A percentile compares a stretch with the other conserved stretches of the same genome.
phyloP scores from a whole-genome alignment of 2,329 filamentous ascomycete species.

The Bipolaris bicolor region DNA sequence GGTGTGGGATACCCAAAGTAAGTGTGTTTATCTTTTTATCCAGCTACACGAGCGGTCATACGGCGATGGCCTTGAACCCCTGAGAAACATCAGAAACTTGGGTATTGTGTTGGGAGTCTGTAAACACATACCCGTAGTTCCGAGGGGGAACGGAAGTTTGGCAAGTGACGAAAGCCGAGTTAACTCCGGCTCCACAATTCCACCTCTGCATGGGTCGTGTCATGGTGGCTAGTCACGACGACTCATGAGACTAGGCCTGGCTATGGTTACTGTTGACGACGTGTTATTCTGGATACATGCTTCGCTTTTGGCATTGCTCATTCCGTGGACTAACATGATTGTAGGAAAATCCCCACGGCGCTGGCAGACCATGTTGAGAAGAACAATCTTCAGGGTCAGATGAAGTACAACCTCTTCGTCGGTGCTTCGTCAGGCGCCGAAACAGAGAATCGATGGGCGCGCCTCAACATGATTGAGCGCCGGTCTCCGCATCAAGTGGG shows the following conservation, averaged over 20 bases:
- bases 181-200: slow-evolving; percentile 29
- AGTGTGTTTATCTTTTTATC: slow-evolving; percentile 37
- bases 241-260: neutral
- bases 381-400: slow-evolving; percentile 77
- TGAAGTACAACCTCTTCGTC: slow-evolving; percentile 87
- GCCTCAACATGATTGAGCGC: slow-evolving; percentile 86
- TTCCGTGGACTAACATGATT: slow-evolving; percentile 6
- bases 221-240: slow-evolving; percentile 3
- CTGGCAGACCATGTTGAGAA: slow-evolving; percentile 88
- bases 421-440: slow-evolving; percentile 88
- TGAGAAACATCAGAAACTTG: neutral
- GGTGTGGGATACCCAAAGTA: slow-evolving; percentile 89
- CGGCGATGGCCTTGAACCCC: neutral
- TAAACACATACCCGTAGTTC: slow-evolving; percentile 19
- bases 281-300: neutral
- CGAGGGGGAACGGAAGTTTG: slow-evolving; percentile 40
- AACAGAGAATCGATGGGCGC: slow-evolving; percentile 92
- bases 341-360: slow-evolving; percentile 79
- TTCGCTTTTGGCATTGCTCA: neutral
- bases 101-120: slow-evolving; percentile 9
- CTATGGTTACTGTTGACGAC: slow-evolving; percentile 10
- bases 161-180: slow-evolving; percentile 28
- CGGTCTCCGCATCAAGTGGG: slow-evolving; percentile 86
- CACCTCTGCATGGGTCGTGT: slow-evolving; percentile 16
- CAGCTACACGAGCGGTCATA: neutral